Base-by-base conservation (phyloP, 2,329 filamentous ascomycete species). In the Colletotrichum sansevieriae region DNA sequence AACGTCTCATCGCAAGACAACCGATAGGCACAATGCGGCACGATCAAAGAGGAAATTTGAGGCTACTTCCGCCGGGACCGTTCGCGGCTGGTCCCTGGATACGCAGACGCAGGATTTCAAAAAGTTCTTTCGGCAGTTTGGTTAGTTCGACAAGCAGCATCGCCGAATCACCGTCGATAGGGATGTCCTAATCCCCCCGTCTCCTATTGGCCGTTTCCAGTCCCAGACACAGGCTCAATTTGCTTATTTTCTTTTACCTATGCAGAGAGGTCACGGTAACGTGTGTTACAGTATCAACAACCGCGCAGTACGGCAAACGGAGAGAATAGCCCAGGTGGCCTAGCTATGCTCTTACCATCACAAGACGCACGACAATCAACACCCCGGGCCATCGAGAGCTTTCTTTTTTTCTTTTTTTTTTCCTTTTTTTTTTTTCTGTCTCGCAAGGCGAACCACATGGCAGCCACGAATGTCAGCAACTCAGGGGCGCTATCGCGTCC, bases 251-350 rank as follows among this genome's bases (percentile, higher is more conserved):
- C 4, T 29, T 29, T 54, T 62, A 47, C 59, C 59, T 62, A 44
- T 54, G 47, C 37, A 62, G 49, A 52, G 47, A 11, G 29, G 20
- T 43, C 47, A 44, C 37, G 59, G 59, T 54, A 62, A 47, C 47
- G 15, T 54, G 37, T 37, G 35, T 47, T 52, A 37, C 29, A 54
- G 52, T 39, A 39, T 41, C 55, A 39, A 46, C 44, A 20, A 58
- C 44, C 22, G 39, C 12, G 43, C 12, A 29, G 20, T n/a, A 37
- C 54, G 22, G 39, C 13, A n/a, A 55, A 39, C 52, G 35, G n/a
- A 55, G 35, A 39, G 33, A 41, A 55, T 11, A 37, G 33, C 8
- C 52, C 20, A 25, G 35, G 10, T 29, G 25, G 25, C 7, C 4
- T 29, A 29, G 25, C 4, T 29, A 29, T 7, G 25, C 25, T 29